A percentile compares a stretch with the other conserved stretches of the same genome.
These are phyloP conservation scores for Cryphonectria japonica DNA, from an alignment of 2,329 filamentous ascomycete genomes.

Conservation along the genomic window DNA sequence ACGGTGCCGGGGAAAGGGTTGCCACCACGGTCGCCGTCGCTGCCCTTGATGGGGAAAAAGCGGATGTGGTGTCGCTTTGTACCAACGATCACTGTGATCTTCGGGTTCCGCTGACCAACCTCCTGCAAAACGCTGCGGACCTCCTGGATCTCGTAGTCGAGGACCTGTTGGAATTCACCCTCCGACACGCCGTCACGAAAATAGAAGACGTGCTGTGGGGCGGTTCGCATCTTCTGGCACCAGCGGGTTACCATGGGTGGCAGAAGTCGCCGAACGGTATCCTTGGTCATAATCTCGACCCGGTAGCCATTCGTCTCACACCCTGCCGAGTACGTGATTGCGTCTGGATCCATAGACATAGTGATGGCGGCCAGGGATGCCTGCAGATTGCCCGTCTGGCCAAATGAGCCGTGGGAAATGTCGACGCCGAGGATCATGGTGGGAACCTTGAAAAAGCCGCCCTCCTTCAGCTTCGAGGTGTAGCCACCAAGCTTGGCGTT, in stretches of 20 bases:
- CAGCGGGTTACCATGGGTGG: constrained; percentile 67
- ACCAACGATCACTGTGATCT: constrained; percentile 84
- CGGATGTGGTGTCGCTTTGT: constrained; percentile 95
- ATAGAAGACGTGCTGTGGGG: constrained; percentile 80
- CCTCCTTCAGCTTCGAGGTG: constrained; percentile 56
- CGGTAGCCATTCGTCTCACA: constrained; percentile 84
- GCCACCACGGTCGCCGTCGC: constrained; percentile 70
- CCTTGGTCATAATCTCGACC: constrained; percentile 73
- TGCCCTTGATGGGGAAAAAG: constrained; percentile 72
- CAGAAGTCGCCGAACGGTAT: constrained; percentile 70
- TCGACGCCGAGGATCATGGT: constrained; percentile 91
- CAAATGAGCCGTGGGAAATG: constrained; percentile 81
- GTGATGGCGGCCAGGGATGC: constrained; percentile 87
- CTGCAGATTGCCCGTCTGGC: constrained; percentile 48
- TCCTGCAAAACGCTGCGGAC: constrained; percentile 65
- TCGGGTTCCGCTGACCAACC: constrained; percentile 48
- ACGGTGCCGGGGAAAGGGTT: constrained; percentile 87
- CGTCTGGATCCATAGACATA: constrained; percentile 73
- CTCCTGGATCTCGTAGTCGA: constrained; percentile 75
- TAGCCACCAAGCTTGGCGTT: constrained; percentile 92
- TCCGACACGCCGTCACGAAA: constrained; percentile 92
- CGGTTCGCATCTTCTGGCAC: constrained; percentile 58
- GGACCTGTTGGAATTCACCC: constrained; percentile 79
- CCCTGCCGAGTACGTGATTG: constrained; percentile 75
- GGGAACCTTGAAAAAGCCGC: constrained; percentile 51